A percentile compares a stretch with the other conserved stretches of the same genome.
Evolutionary conservation across 2,329 filamentous ascomycete genomes (phyloP).

Genomic region (Colletotrichum tofieldiae): DNA sequence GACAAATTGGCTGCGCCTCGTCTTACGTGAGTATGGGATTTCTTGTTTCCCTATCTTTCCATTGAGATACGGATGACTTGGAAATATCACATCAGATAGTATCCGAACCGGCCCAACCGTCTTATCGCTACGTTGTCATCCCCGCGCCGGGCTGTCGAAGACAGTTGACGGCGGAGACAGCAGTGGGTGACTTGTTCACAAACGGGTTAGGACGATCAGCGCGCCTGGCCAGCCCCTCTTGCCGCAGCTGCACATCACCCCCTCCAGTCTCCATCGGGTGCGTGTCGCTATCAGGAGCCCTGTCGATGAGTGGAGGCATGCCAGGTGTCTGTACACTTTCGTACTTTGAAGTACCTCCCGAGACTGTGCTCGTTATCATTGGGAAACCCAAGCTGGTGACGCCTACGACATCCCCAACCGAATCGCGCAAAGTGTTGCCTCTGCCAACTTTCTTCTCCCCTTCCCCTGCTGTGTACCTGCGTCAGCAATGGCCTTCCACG

Average conservation of each 20-base stretch:
- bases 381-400: not conserved
- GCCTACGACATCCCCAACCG: conserved; percentile 13
- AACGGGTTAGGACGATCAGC: conserved; percentile 37
- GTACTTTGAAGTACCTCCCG: conserved; percentile 34
- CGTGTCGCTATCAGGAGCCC: conserved; percentile 39
- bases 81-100: conserved; percentile 10
- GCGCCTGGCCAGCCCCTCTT: conserved; percentile 35
- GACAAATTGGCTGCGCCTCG: conserved; percentile 31
- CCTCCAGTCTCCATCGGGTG: conserved; percentile 33
- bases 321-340: conserved; percentile 19
- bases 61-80: conserved; percentile 13
- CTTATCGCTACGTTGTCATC: conserved; percentile 18
- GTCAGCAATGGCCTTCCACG: conserved; percentile 29
- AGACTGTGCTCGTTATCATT: conserved; percentile 31
- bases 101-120: conserved; percentile 6
- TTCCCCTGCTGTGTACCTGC: conserved; percentile 32
- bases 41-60: conserved; percentile 25
- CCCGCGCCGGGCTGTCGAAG: conserved; percentile 22
- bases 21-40: conserved; percentile 39
- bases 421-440: conserved; percentile 18
- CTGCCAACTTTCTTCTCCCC: not conserved
- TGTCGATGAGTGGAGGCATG: conserved; percentile 26
- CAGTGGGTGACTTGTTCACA: conserved; percentile 20
- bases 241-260: conserved; percentile 42
- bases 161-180: conserved; percentile 28